phyloP scores from a whole-genome alignment of 495 filamentous ascomycete species.

The Aspergillus diversus region DNA sequence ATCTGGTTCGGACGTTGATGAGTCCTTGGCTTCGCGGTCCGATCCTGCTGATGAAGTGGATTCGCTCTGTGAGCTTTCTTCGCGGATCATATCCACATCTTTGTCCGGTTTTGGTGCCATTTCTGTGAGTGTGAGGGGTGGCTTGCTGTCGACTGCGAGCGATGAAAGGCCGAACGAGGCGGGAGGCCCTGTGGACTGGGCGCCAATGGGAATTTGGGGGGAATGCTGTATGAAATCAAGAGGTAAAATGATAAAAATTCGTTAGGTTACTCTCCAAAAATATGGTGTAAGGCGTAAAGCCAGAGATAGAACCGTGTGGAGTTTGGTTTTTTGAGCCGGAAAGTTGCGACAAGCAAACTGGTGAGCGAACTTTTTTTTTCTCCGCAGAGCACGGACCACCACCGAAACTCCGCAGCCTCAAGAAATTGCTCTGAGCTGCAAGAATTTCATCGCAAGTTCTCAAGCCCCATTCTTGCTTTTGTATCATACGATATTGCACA shows the following conservation, averaged over 20 bases:
- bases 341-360: constrained; percentile 15
- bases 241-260: background rate
- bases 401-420: constrained; percentile 34
- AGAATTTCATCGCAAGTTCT: background rate
- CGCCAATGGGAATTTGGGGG: no score
- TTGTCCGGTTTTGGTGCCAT: constrained; percentile 36
- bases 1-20: constrained; percentile 36
- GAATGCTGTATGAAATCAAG: no score
- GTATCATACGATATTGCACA: background rate
- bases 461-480: background rate
- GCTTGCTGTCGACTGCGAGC: background rate
- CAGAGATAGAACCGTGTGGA: no score
- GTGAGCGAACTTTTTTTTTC: constrained; percentile 38
- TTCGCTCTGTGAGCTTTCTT: constrained; percentile 34
- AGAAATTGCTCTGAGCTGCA: constrained; percentile 17
- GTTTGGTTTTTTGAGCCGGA: no score
- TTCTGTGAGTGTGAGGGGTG: constrained; percentile 11
- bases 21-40: constrained; percentile 28
- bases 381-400: constrained; percentile 53
- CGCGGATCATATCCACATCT: constrained; percentile 31
- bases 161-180: background rate
- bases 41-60: constrained; percentile 37
- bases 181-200: constrained; percentile 2
- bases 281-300: no score
- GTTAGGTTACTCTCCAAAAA: background rate